phyloP scores from a whole-genome alignment of 2,329 filamentous ascomycete species.

The Sporothrix protearum region DNA sequence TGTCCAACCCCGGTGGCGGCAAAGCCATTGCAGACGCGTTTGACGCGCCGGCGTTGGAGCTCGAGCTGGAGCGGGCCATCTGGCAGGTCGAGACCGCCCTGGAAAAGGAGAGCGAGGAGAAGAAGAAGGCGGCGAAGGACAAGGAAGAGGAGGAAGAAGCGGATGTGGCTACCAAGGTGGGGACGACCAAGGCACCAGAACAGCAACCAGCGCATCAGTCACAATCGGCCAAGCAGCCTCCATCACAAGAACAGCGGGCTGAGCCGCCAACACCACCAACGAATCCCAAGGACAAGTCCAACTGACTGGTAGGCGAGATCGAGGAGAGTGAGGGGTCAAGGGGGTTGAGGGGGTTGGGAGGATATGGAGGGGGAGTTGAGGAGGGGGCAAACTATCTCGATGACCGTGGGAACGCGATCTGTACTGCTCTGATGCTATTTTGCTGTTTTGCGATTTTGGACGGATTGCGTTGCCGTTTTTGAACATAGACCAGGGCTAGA shows the following conservation, averaged over 20 bases:
- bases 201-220: not conserved
- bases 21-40: conserved; percentile 47
- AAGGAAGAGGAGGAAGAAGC: conserved; percentile 10
- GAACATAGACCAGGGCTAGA: not conserved
- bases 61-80: conserved; percentile 72
- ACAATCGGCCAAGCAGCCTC: not conserved
- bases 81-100: conserved; percentile 63
- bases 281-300: not conserved
- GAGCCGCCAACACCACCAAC: not conserved
- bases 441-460: not conserved
- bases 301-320: not conserved
- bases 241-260: not conserved
- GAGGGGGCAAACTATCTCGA: not conserved
- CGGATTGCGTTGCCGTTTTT: not conserved
- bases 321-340: not conserved
- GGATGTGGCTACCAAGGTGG: not conserved
- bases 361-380: not conserved
- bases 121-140: conserved; percentile 27
- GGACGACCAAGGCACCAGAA: not conserved
- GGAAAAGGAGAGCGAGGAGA: conserved; percentile 35
- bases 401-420: not conserved
- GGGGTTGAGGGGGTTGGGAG: too few relatives aligned
- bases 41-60: conserved; percentile 64
- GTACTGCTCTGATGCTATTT: not conserved
- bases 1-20: conserved; percentile 36